Conservation (phyloP, 192 early-diverging fungal species). For the Entomortierella parvispora region DNA sequence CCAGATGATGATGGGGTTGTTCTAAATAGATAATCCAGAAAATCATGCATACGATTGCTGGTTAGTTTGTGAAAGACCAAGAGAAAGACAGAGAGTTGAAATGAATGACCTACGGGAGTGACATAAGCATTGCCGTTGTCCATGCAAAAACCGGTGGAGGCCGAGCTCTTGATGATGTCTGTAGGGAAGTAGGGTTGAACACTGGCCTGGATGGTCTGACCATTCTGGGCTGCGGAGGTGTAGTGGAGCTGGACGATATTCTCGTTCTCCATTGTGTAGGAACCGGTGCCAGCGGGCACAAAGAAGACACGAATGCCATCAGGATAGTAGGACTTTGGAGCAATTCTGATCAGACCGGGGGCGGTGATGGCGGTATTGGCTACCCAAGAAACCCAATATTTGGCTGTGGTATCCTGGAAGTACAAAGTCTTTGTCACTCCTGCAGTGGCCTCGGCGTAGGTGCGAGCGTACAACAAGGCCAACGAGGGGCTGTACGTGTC, state of each 20-base stretch:
- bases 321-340: constrained; percentile 43
- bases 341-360: constrained; percentile 47
- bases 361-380: constrained; percentile 39
- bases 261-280: constrained; percentile 31
- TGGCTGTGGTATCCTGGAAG: constrained; percentile 45
- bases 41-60: too few relatives aligned
- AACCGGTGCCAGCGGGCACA: constrained; percentile 31
- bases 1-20: constrained; percentile 14
- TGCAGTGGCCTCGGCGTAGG: constrained; percentile 53
- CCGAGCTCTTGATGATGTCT: constrained; percentile 37
- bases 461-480: constrained; percentile 41
- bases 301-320: constrained; percentile 53
- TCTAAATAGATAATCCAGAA: neutral
- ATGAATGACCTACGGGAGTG: too few relatives aligned
- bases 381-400: constrained; percentile 50
- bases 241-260: constrained; percentile 37
- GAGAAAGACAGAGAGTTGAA: too few relatives aligned
- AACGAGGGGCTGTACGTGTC: constrained; percentile 21
- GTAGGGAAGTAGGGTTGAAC: constrained; percentile 50
- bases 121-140: constrained; percentile 17
- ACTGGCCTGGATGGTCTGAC: constrained; percentile 43
- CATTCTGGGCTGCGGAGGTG: constrained; percentile 14
- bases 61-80: neutral
- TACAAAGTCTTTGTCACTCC: constrained; percentile 46
- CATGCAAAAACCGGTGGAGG: constrained; percentile 34